These are phyloP conservation scores for Paxillus ammoniavirescens DNA, from an alignment of 768 basidiomycete species.

Conservation along the genomic window DNA sequence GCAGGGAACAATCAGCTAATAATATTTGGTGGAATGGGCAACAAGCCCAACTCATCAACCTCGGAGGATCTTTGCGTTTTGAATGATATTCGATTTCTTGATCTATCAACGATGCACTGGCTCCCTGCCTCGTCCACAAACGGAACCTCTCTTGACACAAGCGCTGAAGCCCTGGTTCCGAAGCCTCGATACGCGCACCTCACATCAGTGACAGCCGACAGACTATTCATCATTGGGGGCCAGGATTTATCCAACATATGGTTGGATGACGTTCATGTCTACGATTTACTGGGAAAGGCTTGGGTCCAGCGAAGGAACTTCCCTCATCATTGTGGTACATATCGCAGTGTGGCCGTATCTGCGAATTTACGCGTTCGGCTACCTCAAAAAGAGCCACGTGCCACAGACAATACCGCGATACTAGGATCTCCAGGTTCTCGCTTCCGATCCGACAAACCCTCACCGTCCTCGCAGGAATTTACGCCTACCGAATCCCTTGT, in stretches of 20 bases:
- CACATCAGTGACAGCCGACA: conserved; percentile 79
- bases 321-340: conserved; percentile 93
- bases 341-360: conserved; percentile 89
- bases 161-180: conserved; percentile 56
- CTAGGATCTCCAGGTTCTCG: conserved; percentile 58
- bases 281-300: conserved; percentile 65
- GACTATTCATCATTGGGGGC: conserved; percentile 90
- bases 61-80: conserved; percentile 88
- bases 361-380: conserved; percentile 65
- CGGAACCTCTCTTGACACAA: conserved; percentile 31
- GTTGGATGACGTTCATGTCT: conserved; percentile 91
- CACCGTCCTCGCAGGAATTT: conserved; percentile 41
- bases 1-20: conserved; percentile 85
- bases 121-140: conserved; percentile 42
- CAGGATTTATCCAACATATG: conserved; percentile 93
- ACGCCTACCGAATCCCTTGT: conserved; percentile 59
- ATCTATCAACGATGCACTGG: conserved; percentile 73
- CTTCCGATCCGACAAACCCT: conserved; percentile 50
- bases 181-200: conserved; percentile 94
- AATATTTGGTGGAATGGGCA: conserved; percentile 95
- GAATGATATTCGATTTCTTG: conserved; percentile 89
- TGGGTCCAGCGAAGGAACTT: conserved; percentile 85
- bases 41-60: conserved; percentile 64
- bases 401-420: conserved; percentile 38
- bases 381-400: conserved; percentile 57